Percentiles rank a stretch among this genome's conserved stretches.
phyloP scores from a whole-genome alignment of 345 rosid species.

The Zanthoxylum bungeanum region DNA sequence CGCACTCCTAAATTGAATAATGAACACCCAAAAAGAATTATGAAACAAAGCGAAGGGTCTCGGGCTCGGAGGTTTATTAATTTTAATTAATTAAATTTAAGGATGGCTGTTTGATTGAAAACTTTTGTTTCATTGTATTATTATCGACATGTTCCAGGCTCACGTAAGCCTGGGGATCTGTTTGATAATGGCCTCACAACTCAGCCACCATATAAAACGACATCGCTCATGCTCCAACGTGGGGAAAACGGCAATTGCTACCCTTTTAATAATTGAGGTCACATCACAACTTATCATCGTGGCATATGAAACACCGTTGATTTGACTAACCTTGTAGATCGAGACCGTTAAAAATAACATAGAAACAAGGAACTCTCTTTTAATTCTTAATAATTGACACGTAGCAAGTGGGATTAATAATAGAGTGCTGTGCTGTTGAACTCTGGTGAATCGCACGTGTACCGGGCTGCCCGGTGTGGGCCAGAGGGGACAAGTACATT shows the following conservation, averaged over 20 bases:
- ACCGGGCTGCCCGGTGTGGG: conserved; percentile 38
- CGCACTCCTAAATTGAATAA: neutral
- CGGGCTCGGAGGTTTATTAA: neutral
- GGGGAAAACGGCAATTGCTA: neutral
- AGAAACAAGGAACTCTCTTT: neutral
- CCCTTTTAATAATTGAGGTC: conserved; percentile 10
- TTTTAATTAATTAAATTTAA: too few relatives aligned
- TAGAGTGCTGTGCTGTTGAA: conserved; percentile 18
- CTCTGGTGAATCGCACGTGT: conserved; percentile 19
- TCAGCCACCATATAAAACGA: neutral
- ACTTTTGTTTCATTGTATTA: neutral
- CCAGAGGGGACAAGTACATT: conserved; percentile 37
- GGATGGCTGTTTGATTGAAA: neutral
- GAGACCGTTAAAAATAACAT: neutral
- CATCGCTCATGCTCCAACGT: conserved; percentile 8
- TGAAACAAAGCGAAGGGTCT: neutral
- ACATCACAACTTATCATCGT: neutral
- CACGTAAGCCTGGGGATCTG: neutral
- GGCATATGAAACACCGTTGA: neutral
- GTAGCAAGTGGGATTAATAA: conserved; percentile 14
- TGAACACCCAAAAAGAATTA: neutral
- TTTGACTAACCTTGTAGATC: neutral
- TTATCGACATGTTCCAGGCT: neutral
- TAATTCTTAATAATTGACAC: conserved; percentile 13
- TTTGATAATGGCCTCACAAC: neutral